Percentiles rank a stretch among this genome's conserved stretches.
phyloP scores from a whole-genome alignment of 2,329 filamentous ascomycete species.

The Leptodontidium sp. region DNA sequence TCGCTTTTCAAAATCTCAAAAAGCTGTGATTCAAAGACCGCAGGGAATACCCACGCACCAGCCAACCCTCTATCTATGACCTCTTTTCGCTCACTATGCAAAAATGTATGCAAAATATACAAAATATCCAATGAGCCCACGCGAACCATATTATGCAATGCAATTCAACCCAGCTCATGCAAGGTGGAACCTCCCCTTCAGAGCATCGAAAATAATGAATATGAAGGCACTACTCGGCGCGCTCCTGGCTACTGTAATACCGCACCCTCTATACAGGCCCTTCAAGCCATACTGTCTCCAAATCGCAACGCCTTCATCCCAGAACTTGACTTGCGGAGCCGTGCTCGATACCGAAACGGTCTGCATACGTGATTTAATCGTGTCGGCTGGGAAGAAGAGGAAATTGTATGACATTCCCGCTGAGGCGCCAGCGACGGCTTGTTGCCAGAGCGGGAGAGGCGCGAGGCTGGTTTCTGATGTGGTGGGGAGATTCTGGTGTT shows the following conservation, averaged over 20 bases:
- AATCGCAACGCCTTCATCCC: slow-evolving; percentile 73
- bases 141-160: too few relatives aligned
- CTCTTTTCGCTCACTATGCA: too few relatives aligned
- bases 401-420: slow-evolving; percentile 97
- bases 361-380: slow-evolving; percentile 97
- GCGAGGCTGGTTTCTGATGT: slow-evolving; percentile 48
- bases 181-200: slow-evolving; percentile 73
- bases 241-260: slow-evolving; percentile 87
- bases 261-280: slow-evolving; percentile 92
- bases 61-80: too few relatives aligned
- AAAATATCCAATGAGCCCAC: too few relatives aligned
- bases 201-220: slow-evolving; percentile 90
- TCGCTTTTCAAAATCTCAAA: too few relatives aligned
- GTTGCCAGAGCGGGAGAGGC: slow-evolving; percentile 81
- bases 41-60: too few relatives aligned
- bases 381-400: slow-evolving; percentile 95
- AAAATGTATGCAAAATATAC: too few relatives aligned
- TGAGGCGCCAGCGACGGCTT: slow-evolving; percentile 84
- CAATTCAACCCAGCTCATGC: background rate
- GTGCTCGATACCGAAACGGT: slow-evolving; percentile 71
- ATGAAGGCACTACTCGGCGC: slow-evolving; percentile 98
- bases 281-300: slow-evolving; percentile 84
- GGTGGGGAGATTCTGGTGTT: slow-evolving; percentile 27
- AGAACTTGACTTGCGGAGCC: slow-evolving; percentile 69
- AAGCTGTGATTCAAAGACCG: too few relatives aligned